Conservation (phyloP, 352 stramenopile genomes). For the Globisporangium echinulatum region DNA sequence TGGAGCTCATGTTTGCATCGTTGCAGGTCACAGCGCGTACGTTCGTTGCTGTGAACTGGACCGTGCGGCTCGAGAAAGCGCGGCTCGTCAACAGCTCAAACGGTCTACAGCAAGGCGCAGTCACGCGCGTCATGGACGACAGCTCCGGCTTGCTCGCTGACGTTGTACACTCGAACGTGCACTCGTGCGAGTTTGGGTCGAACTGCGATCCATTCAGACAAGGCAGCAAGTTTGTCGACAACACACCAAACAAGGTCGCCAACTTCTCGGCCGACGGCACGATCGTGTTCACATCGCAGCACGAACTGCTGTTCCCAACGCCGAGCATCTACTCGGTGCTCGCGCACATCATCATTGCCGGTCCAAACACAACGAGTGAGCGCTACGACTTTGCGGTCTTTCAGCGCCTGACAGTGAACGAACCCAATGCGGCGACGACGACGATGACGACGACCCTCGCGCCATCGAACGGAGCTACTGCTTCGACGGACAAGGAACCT, state of each 20-base stretch:
- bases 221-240: conserved; percentile 13
- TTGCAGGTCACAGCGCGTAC: conserved; percentile 5
- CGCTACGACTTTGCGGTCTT: conserved; percentile 28
- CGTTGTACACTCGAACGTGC: conserved; percentile 21
- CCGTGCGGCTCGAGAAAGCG: conserved; percentile 13
- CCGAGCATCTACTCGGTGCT: conserved; percentile 21
- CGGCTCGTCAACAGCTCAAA: conserved; percentile 13
- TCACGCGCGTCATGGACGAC: conserved; percentile 8
- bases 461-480: neutral
- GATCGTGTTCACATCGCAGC: conserved; percentile 16
- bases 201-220: conserved; percentile 23
- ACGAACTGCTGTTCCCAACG: conserved; percentile 16
- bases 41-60: conserved; percentile 21
- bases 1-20: conserved; percentile 12
- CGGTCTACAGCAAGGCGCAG: conserved; percentile 6
- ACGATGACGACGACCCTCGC: neutral
- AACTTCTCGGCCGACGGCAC: conserved; percentile 10
- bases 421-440: neutral
- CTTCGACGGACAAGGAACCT: neutral
- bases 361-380: conserved; percentile 5
- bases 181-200: conserved; percentile 22
- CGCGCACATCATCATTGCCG: conserved; percentile 23
- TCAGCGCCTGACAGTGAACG: conserved; percentile 16
- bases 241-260: conserved; percentile 20
- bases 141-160: conserved; percentile 9